Evolutionary conservation across 2,329 filamentous ascomycete species (phyloP).

Genomic region (Cadophora sp.): DNA sequence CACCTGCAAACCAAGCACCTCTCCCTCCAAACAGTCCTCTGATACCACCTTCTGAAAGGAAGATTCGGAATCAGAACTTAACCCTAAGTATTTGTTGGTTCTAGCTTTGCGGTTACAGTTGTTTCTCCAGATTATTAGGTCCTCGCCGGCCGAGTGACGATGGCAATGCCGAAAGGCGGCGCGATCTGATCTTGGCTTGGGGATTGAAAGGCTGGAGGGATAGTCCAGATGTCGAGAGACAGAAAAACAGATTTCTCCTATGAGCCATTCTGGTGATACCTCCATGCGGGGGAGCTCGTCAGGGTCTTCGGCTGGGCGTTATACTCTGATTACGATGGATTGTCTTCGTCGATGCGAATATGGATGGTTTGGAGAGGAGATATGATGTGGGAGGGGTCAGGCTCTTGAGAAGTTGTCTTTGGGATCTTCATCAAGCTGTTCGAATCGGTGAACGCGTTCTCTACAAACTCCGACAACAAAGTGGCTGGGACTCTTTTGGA

Average conservation of each 20-base stretch:
- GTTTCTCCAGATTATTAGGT: constrained; percentile 73
- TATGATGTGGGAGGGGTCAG: constrained; percentile 51
- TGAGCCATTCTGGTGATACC: constrained; percentile 80
- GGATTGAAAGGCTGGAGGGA: constrained; percentile 57
- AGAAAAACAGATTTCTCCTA: constrained; percentile 67
- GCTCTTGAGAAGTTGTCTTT: constrained; percentile 58
- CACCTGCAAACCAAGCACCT: constrained; percentile 62
- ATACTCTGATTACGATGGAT: constrained; percentile 69
- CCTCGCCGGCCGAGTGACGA: constrained; percentile 37
- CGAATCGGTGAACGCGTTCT: constrained; percentile 35
- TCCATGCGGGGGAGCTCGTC: constrained; percentile 79
- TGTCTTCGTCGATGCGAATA: constrained; percentile 55
- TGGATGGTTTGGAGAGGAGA: constrained; percentile 43
- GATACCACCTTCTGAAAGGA: constrained; percentile 73
- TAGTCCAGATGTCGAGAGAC: constrained; percentile 62
- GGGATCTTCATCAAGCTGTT: constrained; percentile 52
- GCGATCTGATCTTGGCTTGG: constrained; percentile 58
- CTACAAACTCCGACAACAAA: constrained; percentile 41
- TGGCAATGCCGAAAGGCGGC: constrained; percentile 49
- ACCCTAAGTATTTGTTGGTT: constrained; percentile 88
- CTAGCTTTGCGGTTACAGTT: constrained; percentile 77
- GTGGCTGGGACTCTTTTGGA: constrained; percentile 30
- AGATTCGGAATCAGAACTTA: constrained; percentile 87
- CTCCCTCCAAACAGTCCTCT: constrained; percentile 84
- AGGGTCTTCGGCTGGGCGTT: constrained; percentile 68